A percentile compares a stretch with the other conserved stretches of the same genome.
Evolutionary conservation across 1,139 yeast species (phyloP).

Genomic region (Pichia sp.): DNA sequence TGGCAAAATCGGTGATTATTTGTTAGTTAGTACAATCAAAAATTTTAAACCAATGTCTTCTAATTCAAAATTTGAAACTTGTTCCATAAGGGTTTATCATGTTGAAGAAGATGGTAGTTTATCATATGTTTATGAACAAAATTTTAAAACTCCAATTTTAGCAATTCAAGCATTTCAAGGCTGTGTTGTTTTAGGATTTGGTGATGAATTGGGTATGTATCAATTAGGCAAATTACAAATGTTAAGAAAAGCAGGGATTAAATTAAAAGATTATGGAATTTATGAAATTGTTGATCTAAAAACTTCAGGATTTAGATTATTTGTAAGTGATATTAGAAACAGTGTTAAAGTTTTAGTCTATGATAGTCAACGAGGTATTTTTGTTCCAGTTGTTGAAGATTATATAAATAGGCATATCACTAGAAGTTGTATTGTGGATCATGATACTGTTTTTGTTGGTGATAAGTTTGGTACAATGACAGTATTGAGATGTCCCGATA

Average conservation of each 20-base stretch:
- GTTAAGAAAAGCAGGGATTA: conserved; percentile 54
- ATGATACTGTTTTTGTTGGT: conserved; percentile 75
- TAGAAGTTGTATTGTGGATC: conserved; percentile 54
- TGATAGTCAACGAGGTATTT: conserved; percentile 44
- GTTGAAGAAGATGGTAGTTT: conserved; percentile 37
- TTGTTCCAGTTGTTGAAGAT: conserved; percentile 69
- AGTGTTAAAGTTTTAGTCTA: conserved; percentile 57
- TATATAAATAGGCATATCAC: conserved; percentile 62
- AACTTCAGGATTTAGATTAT: conserved; percentile 53
- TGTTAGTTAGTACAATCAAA: conserved; percentile 46
- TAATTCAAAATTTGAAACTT: conserved; percentile 25
- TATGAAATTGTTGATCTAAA: conserved; percentile 45
- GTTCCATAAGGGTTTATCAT: conserved; percentile 41
- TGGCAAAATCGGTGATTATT: conserved; percentile 29
- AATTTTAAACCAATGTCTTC: conserved; percentile 32
- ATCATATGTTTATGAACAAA: conserved; percentile 56
- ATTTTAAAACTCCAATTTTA: conserved; percentile 42
- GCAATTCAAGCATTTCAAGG: conserved; percentile 56
- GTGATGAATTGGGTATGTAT: conserved; percentile 50
- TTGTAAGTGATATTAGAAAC: conserved; percentile 61
- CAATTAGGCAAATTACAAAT: conserved; percentile 78
- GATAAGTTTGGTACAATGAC: conserved; percentile 83
- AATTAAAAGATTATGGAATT: conserved; percentile 27
- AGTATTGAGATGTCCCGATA: conserved; percentile 52
- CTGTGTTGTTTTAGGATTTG: conserved; percentile 54